Conservation (phyloP, 2,329 filamentous ascomycete genomes). For the Mariannaea sp. region DNA sequence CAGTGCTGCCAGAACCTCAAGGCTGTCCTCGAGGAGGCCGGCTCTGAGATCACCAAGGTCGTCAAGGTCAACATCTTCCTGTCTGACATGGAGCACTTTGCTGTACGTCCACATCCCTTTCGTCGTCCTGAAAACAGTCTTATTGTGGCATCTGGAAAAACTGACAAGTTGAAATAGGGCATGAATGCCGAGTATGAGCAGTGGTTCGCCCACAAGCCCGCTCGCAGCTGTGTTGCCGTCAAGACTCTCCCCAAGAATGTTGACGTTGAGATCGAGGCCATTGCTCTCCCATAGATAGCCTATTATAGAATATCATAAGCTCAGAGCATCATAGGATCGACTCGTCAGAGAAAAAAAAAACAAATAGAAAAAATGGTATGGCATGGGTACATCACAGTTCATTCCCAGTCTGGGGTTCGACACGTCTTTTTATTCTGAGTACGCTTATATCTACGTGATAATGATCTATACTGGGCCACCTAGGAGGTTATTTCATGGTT, state of each 20-base stretch:
- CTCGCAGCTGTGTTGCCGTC: conserved; percentile 88
- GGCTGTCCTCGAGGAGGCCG: conserved; percentile 81
- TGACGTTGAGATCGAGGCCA: conserved; percentile 88
- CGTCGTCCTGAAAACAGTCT: too few species aligned
- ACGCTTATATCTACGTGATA: too few species aligned
- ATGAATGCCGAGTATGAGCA: conserved; percentile 88
- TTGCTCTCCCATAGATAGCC: conserved; percentile 65
- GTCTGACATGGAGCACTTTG: conserved; percentile 88
- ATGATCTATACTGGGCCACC: too few species aligned
- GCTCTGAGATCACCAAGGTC: conserved; percentile 76
- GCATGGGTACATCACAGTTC: too few species aligned
- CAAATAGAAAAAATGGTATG: too few species aligned
- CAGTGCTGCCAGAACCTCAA: conserved; percentile 76
- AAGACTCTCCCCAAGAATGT: conserved; percentile 87
- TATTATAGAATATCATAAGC: neutral
- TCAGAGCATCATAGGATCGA: neutral
- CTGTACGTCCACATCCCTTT: conserved; percentile 45
- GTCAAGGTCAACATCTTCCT: conserved; percentile 95
- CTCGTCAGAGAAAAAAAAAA: neutral
- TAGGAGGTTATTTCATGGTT: too few species aligned
- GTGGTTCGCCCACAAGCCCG: conserved; percentile 82
- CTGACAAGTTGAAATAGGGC: too few species aligned
- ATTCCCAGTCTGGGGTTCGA: too few species aligned
- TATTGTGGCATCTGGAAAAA: too few species aligned
- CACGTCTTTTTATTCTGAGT: too few species aligned